Base-by-base conservation (phyloP, 768 basidiomycete genomes). In the Mycena epipterygia region DNA sequence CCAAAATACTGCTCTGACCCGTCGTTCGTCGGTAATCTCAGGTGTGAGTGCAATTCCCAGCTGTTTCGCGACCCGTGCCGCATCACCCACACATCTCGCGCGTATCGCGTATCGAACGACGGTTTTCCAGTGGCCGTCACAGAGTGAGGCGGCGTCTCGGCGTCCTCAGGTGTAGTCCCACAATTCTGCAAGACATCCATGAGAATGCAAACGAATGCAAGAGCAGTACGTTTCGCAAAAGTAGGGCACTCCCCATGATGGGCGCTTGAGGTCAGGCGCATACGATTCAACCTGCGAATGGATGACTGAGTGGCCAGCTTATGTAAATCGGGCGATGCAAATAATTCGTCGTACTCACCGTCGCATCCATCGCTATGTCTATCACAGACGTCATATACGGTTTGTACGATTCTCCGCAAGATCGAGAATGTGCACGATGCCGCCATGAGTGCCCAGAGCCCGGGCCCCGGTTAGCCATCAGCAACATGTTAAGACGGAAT, bases 391-490 rank as follows among this genome's bases (percentile, higher is more conserved):
- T 96, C 37, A 90, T 84, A 77, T 99, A 98, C 2, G 94, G 95
- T 76, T 95, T 92, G 81, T 91, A 98, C 1, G 95, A 94, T 90
- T 88, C 5, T 97, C 97, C 30, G 89, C 81, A 44, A 94, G 85
- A 76, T 92, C 92, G 17, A 98, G 84, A 23, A 98, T 87, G 77
- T 98, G 94, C 4, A 98, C 90, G 71, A 96, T 91, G n/a, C 97
- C 97, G 57, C 88, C 89, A 79, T 98, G 97, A 2, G 97, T 98
- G 25, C 97, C 97, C 41, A 99, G 81, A 29, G 92, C 95, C 96
- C 98, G 35, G 5, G 19, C 25, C 46, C 60, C 37, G 27, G 53
- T 66, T 39, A 71, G 70, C 61, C 44, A 33, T 41, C 57, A 21
- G 8, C 27, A 14, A 39, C 56, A 11, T 39, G 27, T 33, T 14